Conservation (phyloP, 2,329 filamentous ascomycete species). For the Clonostachys chloroleuca region DNA sequence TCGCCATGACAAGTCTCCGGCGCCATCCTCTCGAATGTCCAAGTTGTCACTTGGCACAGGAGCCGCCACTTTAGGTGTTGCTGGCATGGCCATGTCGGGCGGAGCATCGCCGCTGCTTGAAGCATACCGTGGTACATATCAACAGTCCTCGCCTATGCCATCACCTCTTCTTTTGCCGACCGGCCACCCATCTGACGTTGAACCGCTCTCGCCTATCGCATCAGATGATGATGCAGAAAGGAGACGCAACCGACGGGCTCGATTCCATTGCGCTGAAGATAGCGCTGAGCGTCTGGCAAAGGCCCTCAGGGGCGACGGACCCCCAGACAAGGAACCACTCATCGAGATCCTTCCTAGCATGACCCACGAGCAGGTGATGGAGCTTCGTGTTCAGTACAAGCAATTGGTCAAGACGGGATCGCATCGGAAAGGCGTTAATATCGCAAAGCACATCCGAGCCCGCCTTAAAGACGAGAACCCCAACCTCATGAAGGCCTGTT, state of each 20-base stretch:
- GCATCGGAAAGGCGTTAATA: constrained; percentile 73
- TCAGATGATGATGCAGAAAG: constrained; percentile 40
- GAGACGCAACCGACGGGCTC: constrained; percentile 51
- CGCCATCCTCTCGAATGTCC: constrained; percentile 47
- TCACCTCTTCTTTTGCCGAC: constrained; percentile 64
- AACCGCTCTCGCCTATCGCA: constrained; percentile 46
- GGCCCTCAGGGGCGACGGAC: constrained; percentile 64
- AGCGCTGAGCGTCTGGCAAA: constrained; percentile 74
- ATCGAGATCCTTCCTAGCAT: constrained; percentile 82
- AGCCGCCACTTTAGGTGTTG: constrained; percentile 4
- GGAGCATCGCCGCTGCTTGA: constrained; percentile 84
- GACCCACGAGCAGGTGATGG: constrained; percentile 82
- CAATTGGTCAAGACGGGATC: constrained; percentile 74
- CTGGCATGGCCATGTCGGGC: constrained; percentile 37
- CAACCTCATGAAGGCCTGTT: constrained; percentile 85
- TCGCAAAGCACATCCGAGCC: constrained; percentile 79
- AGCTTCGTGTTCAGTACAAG: constrained; percentile 88
- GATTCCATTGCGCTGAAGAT: constrained; percentile 82
- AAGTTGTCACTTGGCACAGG: constrained; percentile 43
- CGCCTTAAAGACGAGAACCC: constrained; percentile 69
- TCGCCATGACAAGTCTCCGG: constrained; percentile 37
- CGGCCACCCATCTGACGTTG: constrained; percentile 40
- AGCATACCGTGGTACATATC: constrained; percentile 89
- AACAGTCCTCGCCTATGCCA: constrained; percentile 92
- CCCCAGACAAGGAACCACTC: constrained; percentile 65